phyloP scores from a whole-genome alignment of 768 basidiomycete genomes.

The Rubroboletus pulcherrimus region DNA sequence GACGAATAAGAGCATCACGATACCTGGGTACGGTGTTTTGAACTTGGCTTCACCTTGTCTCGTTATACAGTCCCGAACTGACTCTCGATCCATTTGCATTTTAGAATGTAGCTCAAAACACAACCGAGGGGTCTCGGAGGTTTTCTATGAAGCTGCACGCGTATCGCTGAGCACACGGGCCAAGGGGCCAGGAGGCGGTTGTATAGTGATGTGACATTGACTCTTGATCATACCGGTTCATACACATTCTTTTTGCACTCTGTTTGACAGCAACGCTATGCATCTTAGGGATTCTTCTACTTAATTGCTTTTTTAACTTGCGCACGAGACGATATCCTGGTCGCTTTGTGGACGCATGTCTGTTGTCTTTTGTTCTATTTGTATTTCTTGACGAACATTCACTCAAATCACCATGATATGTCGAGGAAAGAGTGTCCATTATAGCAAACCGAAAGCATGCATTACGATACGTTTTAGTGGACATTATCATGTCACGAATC shows the following conservation, averaged over 20 bases:
- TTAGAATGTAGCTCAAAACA: constrained; percentile 97
- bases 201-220: constrained; percentile 54
- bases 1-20: constrained; percentile 87
- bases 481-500: constrained; percentile 7
- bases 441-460: constrained; percentile 20
- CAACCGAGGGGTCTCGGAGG: constrained; percentile 90
- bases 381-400: constrained; percentile 14
- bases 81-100: background rate
- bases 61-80: background rate
- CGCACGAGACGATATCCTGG: background rate
- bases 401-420: background rate
- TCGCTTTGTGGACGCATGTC: background rate
- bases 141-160: constrained; percentile 87
- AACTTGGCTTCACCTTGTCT: background rate
- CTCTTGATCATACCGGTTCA: background rate
- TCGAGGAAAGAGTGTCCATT: constrained; percentile 20
- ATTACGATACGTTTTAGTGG: constrained; percentile 26
- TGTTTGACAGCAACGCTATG: constrained; percentile 8
- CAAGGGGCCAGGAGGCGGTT: constrained; percentile 58
- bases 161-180: constrained; percentile 74
- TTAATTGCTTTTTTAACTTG: constrained; percentile 15
- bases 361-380: background rate
- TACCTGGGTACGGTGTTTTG: constrained; percentile 71
- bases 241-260: constrained; percentile 1
- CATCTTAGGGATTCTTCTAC: constrained; percentile 16